Evolutionary conservation across 352 stramenopile species (phyloP).

Genomic region (Lagenidium sp.): DNA sequence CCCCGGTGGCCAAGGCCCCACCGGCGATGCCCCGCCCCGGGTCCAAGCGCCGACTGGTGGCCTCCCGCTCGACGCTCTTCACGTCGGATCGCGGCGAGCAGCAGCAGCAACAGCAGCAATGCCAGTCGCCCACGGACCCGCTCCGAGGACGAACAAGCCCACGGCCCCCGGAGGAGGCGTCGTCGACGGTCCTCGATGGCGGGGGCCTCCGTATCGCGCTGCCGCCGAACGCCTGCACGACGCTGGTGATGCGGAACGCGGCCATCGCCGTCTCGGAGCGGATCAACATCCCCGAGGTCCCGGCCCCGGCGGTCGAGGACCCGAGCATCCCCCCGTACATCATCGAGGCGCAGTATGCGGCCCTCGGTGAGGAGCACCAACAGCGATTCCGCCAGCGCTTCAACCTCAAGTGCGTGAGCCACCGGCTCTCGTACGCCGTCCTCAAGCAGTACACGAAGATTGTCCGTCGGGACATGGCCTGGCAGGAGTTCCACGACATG

Average conservation of each 20-base stretch:
- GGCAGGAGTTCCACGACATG: constrained; percentile 37
- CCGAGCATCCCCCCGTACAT: constrained; percentile 28
- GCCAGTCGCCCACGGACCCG: no score
- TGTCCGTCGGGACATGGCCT: constrained; percentile 41
- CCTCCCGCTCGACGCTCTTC: neutral
- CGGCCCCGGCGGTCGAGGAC: constrained; percentile 21
- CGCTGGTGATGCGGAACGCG: constrained; percentile 52
- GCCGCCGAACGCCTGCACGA: constrained; percentile 25
- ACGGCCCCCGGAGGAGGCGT: neutral
- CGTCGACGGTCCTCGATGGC: neutral
- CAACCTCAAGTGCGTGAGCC: constrained; percentile 41
- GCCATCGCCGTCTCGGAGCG: constrained; percentile 33
- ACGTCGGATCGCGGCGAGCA: neutral
- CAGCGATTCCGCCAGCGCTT: constrained; percentile 51
- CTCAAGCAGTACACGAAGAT: constrained; percentile 60
- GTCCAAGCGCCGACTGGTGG: neutral
- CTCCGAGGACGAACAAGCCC: no score
- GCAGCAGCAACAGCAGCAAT: neutral
- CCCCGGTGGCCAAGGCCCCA: constrained; percentile 6
- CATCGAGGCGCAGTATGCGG: constrained; percentile 54
- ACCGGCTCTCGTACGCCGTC: constrained; percentile 51
- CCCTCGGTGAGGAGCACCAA: constrained; percentile 29
- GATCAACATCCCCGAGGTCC: constrained; percentile 37
- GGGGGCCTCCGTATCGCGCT: neutral
- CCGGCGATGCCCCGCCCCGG: neutral